Evolutionary conservation across 352 stramenopile species (phyloP).

Genomic region (Phytopythium litorale): DNA sequence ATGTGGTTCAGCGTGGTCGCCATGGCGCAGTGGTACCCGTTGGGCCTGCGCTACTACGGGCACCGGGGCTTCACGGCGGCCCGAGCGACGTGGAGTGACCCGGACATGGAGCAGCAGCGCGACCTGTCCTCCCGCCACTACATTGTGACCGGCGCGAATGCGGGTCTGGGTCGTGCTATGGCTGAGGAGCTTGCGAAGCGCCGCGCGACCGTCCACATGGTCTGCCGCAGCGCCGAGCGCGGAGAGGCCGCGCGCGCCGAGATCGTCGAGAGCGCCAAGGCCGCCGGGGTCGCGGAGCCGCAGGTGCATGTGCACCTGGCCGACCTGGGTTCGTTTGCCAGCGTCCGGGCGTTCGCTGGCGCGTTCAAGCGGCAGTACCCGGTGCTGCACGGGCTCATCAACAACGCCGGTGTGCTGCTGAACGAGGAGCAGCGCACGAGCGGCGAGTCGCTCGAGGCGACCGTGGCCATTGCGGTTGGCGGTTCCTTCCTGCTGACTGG

Average conservation of each 20-base stretch:
- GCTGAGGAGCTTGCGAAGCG: conserved; percentile 34
- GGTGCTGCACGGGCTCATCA: conserved; percentile 36
- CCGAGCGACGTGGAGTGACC: conserved; percentile 26
- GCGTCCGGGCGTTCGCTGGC: conserved; percentile 32
- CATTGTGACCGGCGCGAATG: conserved; percentile 48
- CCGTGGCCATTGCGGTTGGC: conserved; percentile 35
- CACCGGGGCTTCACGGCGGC: conserved; percentile 26
- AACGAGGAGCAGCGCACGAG: conserved; percentile 27
- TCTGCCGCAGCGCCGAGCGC: conserved; percentile 33
- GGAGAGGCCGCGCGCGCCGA: conserved; percentile 30
- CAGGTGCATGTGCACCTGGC: conserved; percentile 37
- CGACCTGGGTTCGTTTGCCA: conserved; percentile 39
- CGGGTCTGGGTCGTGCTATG: conserved; percentile 33
- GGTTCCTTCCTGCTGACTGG: conserved; percentile 46
- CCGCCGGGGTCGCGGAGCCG: conserved; percentile 21
- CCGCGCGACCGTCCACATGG: conserved; percentile 39
- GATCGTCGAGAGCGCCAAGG: conserved; percentile 29
- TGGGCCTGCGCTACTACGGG: conserved; percentile 30
- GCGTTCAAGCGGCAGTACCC: conserved; percentile 17
- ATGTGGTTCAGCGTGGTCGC: conserved; percentile 39
- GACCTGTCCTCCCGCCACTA: conserved; percentile 42
- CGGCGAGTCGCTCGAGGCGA: conserved; percentile 29
- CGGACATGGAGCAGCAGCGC: conserved; percentile 26
- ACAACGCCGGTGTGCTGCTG: conserved; percentile 47
- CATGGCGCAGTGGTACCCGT: conserved; percentile 39